These are phyloP conservation scores for Xerocomus amazonicus DNA, from an alignment of 1,284 basidiomycete genomes.

Conservation along the genomic window DNA sequence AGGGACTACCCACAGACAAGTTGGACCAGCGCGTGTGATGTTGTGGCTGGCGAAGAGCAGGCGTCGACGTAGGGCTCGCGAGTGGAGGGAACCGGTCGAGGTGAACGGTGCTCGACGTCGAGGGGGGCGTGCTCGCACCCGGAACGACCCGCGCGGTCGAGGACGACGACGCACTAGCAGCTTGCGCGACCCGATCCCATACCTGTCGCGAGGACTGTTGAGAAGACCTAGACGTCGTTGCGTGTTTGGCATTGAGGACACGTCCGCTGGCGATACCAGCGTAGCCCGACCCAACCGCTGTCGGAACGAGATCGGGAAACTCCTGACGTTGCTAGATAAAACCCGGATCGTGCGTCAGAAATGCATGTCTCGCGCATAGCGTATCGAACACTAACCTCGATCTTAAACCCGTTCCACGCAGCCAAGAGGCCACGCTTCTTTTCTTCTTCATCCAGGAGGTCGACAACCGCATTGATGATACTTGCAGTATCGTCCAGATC, in stretches of 20 bases:
- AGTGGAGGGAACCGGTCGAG: constrained; percentile 49
- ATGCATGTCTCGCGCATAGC: neutral
- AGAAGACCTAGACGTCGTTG: constrained; percentile 56
- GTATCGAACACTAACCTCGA: constrained; percentile 54
- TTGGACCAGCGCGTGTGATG: constrained; percentile 56
- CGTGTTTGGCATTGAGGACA: constrained; percentile 80
- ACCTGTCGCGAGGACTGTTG: constrained; percentile 63
- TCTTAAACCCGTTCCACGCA: constrained; percentile 82
- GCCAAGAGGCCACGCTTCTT: constrained; percentile 74
- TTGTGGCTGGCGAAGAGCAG: constrained; percentile 34
- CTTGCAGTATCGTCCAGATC: constrained; percentile 75
- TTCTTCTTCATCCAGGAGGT: constrained; percentile 80
- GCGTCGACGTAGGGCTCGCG: constrained; percentile 18
- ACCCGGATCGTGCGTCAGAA: neutral
- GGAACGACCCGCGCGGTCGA: constrained; percentile 34
- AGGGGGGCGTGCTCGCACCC: constrained; percentile 13
- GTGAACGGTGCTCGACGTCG: constrained; percentile 14
- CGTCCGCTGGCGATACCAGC: constrained; percentile 78
- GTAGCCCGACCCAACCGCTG: constrained; percentile 60
- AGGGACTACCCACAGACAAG: constrained; percentile 19
- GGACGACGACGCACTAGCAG: constrained; percentile 63
- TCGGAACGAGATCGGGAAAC: constrained; percentile 75
- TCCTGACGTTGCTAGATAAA: constrained; percentile 68
- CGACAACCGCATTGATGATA: constrained; percentile 76
- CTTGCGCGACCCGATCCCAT: constrained; percentile 85